phyloP scores from a whole-genome alignment of 225 moss, liverwort and hornwort genomes.

The Polytrichum formosum region DNA sequence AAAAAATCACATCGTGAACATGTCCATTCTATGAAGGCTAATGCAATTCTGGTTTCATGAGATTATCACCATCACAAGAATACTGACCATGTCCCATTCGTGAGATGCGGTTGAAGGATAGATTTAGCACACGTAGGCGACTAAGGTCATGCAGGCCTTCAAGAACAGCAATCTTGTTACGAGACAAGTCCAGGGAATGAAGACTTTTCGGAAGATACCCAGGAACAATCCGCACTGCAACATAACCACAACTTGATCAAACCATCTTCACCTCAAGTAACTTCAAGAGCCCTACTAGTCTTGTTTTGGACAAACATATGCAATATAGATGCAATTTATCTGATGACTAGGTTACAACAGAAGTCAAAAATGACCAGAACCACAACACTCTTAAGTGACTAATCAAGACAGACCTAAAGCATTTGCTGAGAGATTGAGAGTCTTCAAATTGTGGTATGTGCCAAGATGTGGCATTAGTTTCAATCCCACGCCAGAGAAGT shows the following conservation, averaged over 20 bases:
- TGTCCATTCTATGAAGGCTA: no score
- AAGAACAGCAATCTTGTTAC: conserved; percentile 72
- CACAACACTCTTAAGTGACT: not conserved
- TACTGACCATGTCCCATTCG: conserved; percentile 91
- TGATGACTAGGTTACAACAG: not conserved
- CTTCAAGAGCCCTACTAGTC: no score
- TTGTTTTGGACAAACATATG: no score
- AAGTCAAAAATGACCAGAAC: not conserved
- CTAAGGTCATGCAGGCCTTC: conserved; percentile 86
- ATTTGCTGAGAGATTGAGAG: conserved; percentile 82
- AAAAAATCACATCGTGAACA: no score
- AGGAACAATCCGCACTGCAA: conserved; percentile 70
- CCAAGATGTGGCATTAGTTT: conserved; percentile 68
- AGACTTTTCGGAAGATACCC: conserved; percentile 80
- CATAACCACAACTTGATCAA: conserved; percentile 5
- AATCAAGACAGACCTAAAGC: conserved; percentile 41
- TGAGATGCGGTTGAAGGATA: conserved; percentile 78
- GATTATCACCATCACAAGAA: not conserved
- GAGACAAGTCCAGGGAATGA: conserved; percentile 80
- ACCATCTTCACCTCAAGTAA: not conserved
- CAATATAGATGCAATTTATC: no score
- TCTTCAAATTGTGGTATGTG: conserved; percentile 63
- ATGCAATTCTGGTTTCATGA: no score
- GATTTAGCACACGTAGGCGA: conserved; percentile 73
- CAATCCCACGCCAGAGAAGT: conserved; percentile 83